Conservation (phyloP, 805 yeast species). For the Starmerella sp. region DNA sequence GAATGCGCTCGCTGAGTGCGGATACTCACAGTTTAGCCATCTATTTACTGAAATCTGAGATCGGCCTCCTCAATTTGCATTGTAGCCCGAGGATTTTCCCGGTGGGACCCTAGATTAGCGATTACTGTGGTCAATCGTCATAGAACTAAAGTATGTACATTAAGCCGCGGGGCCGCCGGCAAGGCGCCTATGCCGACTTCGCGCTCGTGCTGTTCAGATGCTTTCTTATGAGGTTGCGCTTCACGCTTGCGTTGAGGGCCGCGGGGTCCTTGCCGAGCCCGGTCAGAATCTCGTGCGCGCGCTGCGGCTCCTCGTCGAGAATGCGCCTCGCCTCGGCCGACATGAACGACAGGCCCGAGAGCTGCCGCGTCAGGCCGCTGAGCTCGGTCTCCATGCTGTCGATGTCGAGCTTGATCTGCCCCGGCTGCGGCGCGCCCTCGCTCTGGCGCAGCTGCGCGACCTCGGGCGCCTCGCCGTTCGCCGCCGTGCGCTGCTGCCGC, state of each 20-base stretch:
- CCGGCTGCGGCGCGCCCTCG: conserved; percentile 6
- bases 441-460: conserved; percentile 23
- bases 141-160: too few species aligned
- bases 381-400: conserved; percentile 32
- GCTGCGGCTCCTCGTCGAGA: conserved; percentile 29
- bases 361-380: conserved; percentile 29
- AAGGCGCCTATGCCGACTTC: not conserved
- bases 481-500: conserved; percentile 31
- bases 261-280: conserved; percentile 34
- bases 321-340: conserved; percentile 24
- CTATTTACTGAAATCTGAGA: too few species aligned
- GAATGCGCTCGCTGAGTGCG: too few species aligned
- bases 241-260: conserved; percentile 39
- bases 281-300: conserved; percentile 31
- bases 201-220: conserved; percentile 25
- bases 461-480: conserved; percentile 18
- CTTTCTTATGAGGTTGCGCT: conserved; percentile 64
- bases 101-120: too few species aligned
- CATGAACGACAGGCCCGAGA: conserved; percentile 22
- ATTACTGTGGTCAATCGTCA: too few species aligned
- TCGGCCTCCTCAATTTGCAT: too few species aligned
- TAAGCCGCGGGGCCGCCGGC: too few species aligned
- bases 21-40: too few species aligned
- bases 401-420: conserved; percentile 32
- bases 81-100: too few species aligned